These are phyloP conservation scores for Colletotrichum musae DNA, from an alignment of 2,329 filamentous ascomycete genomes.

Conservation along the genomic window DNA sequence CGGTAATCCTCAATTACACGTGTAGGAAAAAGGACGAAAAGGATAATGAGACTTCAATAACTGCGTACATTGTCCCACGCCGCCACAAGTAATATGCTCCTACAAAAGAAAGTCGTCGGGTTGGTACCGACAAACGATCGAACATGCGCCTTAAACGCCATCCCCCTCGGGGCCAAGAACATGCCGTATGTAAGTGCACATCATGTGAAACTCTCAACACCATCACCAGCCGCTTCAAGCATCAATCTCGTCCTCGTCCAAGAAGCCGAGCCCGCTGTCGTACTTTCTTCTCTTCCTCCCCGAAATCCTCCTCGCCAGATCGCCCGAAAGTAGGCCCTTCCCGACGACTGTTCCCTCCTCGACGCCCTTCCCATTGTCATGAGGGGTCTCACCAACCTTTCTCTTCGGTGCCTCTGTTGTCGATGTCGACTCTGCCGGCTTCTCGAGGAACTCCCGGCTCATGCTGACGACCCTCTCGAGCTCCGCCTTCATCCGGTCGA, in stretches of 20 bases:
- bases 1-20: no score
- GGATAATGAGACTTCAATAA: no score
- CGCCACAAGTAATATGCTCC: background rate
- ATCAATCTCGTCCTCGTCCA: conserved; percentile 67
- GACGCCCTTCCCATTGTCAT: conserved; percentile 15
- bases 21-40: no score
- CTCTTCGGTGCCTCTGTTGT: conserved; percentile 22
- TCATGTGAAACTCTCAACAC: background rate
- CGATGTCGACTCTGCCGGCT: conserved; percentile 40
- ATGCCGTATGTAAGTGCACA: background rate
- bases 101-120: conserved; percentile 15
- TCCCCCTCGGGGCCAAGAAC: background rate
- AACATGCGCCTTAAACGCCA: conserved; percentile 26
- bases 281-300: conserved; percentile 62
- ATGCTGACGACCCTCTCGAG: conserved; percentile 63
- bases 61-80: no score
- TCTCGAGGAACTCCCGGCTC: conserved; percentile 60
- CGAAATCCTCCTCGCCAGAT: conserved; percentile 48
- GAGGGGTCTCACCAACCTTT: background rate
- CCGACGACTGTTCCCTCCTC: conserved; percentile 41
- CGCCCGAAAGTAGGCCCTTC: conserved; percentile 46
- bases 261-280: conserved; percentile 69
- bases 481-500: conserved; percentile 67
- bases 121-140: conserved; percentile 13
- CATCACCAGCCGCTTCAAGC: no score